phyloP scores from a whole-genome alignment of 306 rosid genomes.

The Hylodesmum podocarpum region DNA sequence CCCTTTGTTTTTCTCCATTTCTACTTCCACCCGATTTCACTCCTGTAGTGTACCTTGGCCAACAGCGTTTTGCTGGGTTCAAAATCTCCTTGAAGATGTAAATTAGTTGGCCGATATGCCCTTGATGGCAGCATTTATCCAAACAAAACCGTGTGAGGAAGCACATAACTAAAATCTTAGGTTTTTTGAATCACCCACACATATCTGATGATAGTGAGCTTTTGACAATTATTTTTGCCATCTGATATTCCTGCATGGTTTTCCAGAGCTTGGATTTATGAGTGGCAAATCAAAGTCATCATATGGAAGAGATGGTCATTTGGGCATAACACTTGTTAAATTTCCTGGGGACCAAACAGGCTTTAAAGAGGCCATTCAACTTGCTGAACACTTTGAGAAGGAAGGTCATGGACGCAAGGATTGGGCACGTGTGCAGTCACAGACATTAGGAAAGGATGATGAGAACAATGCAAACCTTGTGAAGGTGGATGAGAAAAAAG shows the following conservation, averaged over 20 bases:
- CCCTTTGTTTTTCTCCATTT: background rate
- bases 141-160: background rate
- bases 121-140: slow-evolving; percentile 7
- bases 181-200: slow-evolving; percentile 19
- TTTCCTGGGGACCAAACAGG: slow-evolving; percentile 82
- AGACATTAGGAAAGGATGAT: slow-evolving; percentile 64
- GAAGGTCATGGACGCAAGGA: slow-evolving; percentile 79
- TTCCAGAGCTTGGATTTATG: slow-evolving; percentile 86
- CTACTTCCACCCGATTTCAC: slow-evolving; percentile 5
- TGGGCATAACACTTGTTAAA: slow-evolving; percentile 78
- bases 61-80: slow-evolving; percentile 19
- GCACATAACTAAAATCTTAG: slow-evolving; percentile 3
- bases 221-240: slow-evolving; percentile 28
- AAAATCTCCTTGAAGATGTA: background rate
- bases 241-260: slow-evolving; percentile 44
- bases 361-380: slow-evolving; percentile 73
- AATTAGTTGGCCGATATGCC: slow-evolving; percentile 20
- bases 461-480: slow-evolving; percentile 86
- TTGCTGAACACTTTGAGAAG: slow-evolving; percentile 75
- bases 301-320: slow-evolving; percentile 97
- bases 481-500: slow-evolving; percentile 60
- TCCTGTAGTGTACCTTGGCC: slow-evolving; percentile 11
- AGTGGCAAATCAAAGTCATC: slow-evolving; percentile 94
- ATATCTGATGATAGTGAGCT: slow-evolving; percentile 20
- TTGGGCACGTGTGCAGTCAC: slow-evolving; percentile 71